These are phyloP conservation scores for Fennellomyces sp. DNA, from an alignment of 371 early-diverging fungal species.

Conservation along the genomic window DNA sequence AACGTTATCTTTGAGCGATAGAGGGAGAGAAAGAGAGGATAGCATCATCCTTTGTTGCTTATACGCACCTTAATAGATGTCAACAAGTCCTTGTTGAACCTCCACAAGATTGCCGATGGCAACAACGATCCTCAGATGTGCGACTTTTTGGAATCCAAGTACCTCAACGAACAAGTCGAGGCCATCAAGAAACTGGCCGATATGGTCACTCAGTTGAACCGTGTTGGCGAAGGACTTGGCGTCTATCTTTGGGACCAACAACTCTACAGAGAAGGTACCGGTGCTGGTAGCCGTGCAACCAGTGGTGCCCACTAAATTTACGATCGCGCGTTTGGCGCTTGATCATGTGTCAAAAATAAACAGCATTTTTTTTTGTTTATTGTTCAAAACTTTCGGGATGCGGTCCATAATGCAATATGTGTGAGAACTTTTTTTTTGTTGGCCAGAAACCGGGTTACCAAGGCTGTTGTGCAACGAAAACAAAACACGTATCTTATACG, in stretches of 20 bases:
- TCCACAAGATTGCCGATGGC: constrained; percentile 65
- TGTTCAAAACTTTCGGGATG: too few relatives aligned
- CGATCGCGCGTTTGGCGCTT: neutral
- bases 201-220: constrained; percentile 68
- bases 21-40: too few relatives aligned
- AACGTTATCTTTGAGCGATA: too few relatives aligned
- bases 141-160: constrained; percentile 66
- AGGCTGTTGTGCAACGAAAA: neutral
- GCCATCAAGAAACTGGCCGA: constrained; percentile 69
- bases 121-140: constrained; percentile 72
- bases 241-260: constrained; percentile 73
- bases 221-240: constrained; percentile 54
- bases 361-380: neutral
- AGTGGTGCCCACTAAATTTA: neutral
- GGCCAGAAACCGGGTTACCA: neutral
- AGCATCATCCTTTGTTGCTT: too few relatives aligned
- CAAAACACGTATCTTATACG: constrained; percentile 5
- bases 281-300: constrained; percentile 48
- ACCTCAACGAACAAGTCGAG: constrained; percentile 69
- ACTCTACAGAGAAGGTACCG: constrained; percentile 49
- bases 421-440: neutral
- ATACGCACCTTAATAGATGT: constrained; percentile 44
- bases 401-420: too few relatives aligned
- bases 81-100: constrained; percentile 67
- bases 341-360: neutral